Percentiles rank a stretch among this genome's conserved stretches.
These are phyloP conservation scores for Piromyces sp. DNA, from an alignment of 192 early-diverging fungal genomes.

Conservation along the genomic window DNA sequence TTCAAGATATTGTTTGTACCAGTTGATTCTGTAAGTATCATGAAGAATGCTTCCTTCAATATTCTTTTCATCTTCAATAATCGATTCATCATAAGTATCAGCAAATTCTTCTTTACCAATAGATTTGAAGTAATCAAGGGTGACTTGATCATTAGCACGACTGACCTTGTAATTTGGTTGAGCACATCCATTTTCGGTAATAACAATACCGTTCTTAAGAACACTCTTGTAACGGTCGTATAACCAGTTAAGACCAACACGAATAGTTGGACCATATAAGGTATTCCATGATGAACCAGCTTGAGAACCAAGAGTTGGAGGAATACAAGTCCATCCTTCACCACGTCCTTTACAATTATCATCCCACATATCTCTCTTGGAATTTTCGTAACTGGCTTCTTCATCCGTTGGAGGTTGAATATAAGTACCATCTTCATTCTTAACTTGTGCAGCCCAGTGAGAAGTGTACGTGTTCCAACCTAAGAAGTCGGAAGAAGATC, in stretches of 20 bases:
- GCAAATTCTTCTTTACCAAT: too few species aligned
- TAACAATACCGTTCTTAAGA: background rate
- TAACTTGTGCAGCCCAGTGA: background rate
- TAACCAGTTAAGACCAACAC: background rate
- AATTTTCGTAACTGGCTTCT: background rate
- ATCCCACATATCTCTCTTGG: background rate
- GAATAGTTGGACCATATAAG: background rate
- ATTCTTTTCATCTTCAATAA: too few species aligned
- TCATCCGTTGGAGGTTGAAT: background rate
- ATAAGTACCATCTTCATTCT: background rate
- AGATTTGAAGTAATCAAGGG: too few species aligned
- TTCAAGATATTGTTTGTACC: too few species aligned
- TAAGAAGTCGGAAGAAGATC: conserved; percentile 16
- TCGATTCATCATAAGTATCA: too few species aligned
- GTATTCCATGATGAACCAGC: background rate
- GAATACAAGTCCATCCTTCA: background rate
- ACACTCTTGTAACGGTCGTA: background rate
- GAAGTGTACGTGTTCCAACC: conserved; percentile 21
- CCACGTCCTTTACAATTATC: background rate
- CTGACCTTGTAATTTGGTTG: background rate
- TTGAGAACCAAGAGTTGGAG: background rate
- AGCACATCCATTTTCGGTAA: background rate
- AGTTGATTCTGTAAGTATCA: too few species aligned
- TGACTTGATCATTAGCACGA: too few species aligned
- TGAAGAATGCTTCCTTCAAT: too few species aligned